A percentile compares a stretch with the other conserved stretches of the same genome.
Evolutionary conservation across 2,329 filamentous ascomycete species (phyloP).

Genomic region (Corniculantispora saksenae): DNA sequence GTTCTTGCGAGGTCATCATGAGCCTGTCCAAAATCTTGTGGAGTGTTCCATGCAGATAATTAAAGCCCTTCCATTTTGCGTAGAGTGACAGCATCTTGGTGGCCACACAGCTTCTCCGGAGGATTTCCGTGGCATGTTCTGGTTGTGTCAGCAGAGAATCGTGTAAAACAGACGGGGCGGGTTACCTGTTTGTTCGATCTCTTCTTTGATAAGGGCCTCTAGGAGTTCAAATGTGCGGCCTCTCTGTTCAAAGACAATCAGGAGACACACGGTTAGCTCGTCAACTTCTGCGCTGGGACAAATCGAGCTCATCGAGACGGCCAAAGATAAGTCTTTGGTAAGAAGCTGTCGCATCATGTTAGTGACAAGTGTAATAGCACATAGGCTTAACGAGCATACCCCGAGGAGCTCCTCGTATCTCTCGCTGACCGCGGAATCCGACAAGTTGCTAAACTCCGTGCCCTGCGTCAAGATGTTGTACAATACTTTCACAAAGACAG

Average conservation of each 20-base stretch:
- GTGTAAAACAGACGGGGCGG: too few relatives aligned
- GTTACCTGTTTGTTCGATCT: constrained; percentile 64
- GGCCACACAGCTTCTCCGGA: constrained; percentile 69
- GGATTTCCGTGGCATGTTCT: constrained; percentile 68
- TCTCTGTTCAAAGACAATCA: constrained; percentile 70
- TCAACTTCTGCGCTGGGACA: constrained; percentile 70
- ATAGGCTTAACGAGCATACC: constrained; percentile 35
- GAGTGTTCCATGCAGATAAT: constrained; percentile 64
- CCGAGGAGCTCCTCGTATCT: constrained; percentile 68
- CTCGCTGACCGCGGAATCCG: constrained; percentile 66
- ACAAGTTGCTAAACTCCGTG: constrained; percentile 69
- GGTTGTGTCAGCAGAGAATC: constrained; percentile 19
- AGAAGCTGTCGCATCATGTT: constrained; percentile 49
- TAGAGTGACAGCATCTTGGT: constrained; percentile 73
- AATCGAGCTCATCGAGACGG: constrained; percentile 63
- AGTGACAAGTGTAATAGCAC: constrained; percentile 17
- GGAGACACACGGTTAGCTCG: constrained; percentile 65
- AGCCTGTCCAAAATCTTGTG: constrained; percentile 67
- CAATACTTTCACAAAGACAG: constrained; percentile 69
- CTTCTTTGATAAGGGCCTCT: constrained; percentile 67
- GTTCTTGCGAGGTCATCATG: constrained; percentile 65
- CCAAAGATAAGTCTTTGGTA: constrained; percentile 62
- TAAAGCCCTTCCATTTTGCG: constrained; percentile 68
- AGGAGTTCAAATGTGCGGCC: constrained; percentile 64
- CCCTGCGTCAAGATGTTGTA: constrained; percentile 72